phyloP scores from a whole-genome alignment of 139 green algal genomes.

The Eudorina sp. region DNA sequence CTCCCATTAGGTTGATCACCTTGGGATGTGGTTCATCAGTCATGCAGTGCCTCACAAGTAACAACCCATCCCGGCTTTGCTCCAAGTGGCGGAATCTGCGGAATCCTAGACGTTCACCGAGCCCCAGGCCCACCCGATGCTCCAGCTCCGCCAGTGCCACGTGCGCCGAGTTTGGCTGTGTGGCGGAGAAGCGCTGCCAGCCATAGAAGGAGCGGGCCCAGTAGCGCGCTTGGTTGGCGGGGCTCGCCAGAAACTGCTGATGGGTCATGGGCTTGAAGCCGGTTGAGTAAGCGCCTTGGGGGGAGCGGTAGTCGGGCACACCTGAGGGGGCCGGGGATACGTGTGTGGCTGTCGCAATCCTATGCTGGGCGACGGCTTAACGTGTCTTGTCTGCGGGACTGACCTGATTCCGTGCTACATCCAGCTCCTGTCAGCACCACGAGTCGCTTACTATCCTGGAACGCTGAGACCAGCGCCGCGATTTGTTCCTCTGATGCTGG shows the following conservation, averaged over 20 bases:
- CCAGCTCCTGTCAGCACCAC: constrained; percentile 71
- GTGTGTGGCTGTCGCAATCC: neutral
- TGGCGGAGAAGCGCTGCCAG: constrained; percentile 83
- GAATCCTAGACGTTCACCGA: constrained; percentile 71
- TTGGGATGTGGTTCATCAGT: too few species aligned
- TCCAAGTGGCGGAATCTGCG: too few species aligned
- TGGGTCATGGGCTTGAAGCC: constrained; percentile 98
- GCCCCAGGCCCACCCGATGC: constrained; percentile 45
- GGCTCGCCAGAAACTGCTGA: constrained; percentile 88
- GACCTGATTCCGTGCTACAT: constrained; percentile 80
- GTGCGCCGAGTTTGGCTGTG: constrained; percentile 83
- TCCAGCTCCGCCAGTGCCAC: constrained; percentile 38
- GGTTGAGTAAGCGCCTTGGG: constrained; percentile 89
- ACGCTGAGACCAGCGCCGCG: neutral
- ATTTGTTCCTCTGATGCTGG: neutral
- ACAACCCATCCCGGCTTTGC: too few species aligned
- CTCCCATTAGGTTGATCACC: too few species aligned
- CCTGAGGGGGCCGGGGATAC: constrained; percentile 16
- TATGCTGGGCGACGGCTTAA: too few species aligned
- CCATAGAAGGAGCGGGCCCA: constrained; percentile 91
- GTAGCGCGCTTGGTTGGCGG: constrained; percentile 80
- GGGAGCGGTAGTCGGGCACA: constrained; percentile 95
- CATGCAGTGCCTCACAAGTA: too few species aligned
- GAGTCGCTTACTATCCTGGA: neutral
- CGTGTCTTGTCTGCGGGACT: too few species aligned